A percentile compares a stretch with the other conserved stretches of the same genome.
These are phyloP conservation scores for Fusarium napiforme DNA, from an alignment of 2,329 filamentous ascomycete genomes.

Conservation along the genomic window DNA sequence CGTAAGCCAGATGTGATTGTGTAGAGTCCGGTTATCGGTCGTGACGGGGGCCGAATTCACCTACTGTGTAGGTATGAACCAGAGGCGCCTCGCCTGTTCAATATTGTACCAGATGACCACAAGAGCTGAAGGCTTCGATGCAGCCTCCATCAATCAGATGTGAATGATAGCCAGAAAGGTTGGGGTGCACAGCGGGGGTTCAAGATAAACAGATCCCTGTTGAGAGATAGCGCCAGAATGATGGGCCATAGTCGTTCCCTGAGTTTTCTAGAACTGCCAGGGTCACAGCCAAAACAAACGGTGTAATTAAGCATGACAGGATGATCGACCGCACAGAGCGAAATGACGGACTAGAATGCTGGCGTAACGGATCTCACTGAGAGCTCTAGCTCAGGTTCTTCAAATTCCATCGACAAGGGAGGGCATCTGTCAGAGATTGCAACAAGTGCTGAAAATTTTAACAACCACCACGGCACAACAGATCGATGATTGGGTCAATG, in stretches of 20 bases:
- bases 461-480: constrained; percentile 9
- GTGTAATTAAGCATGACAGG: constrained; percentile 40
- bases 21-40: background rate
- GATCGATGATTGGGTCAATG: constrained; percentile 23
- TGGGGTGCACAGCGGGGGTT: constrained; percentile 12
- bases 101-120: constrained; percentile 4
- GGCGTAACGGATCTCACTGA: constrained; percentile 2
- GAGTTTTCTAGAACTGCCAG: constrained; percentile 38
- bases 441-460: constrained; percentile 29
- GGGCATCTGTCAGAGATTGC: constrained; percentile 10
- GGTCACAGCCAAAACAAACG: constrained; percentile 31
- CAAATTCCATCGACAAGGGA: background rate
- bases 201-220: constrained; percentile 14
- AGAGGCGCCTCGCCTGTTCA: constrained; percentile 1
- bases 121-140: background rate
- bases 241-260: constrained; percentile 33
- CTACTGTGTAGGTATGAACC: background rate
- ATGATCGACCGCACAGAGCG: constrained; percentile 20
- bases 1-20: constrained; percentile 16
- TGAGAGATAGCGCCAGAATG: constrained; percentile 2
- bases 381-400: constrained; percentile 11
- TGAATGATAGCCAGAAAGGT: constrained; percentile 9
- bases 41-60: constrained; percentile 1
- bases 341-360: constrained; percentile 18
- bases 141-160: background rate